Percentiles rank a stretch among this genome's conserved stretches.
Conservation (phyloP, 2,329 filamentous ascomycete genomes). For the Orbilia oligospora region DNA sequence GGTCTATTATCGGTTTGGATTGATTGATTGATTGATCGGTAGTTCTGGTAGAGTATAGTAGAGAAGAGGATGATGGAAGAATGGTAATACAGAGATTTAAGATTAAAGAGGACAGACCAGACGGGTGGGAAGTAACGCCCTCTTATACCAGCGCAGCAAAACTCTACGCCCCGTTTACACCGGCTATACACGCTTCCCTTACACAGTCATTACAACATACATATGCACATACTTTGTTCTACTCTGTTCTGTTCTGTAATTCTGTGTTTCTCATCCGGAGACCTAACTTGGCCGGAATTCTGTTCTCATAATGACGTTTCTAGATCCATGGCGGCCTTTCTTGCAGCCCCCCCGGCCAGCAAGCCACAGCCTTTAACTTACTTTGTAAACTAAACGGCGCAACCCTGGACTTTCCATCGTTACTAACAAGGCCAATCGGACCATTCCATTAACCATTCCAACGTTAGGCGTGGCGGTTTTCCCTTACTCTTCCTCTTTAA, state of each 20-base stretch:
- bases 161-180: constrained; percentile 27
- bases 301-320: constrained; percentile 60
- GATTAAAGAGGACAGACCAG: neutral
- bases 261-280: neutral
- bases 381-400: neutral
- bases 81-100: constrained; percentile 9
- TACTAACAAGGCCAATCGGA: constrained; percentile 7
- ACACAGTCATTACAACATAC: constrained; percentile 31
- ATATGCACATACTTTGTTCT: neutral
- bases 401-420: neutral
- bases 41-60: neutral
- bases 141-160: constrained; percentile 50
- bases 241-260: too few relatives aligned
- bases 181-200: constrained; percentile 14
- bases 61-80: constrained; percentile 3
- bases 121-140: constrained; percentile 46
- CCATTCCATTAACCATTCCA: constrained; percentile 9
- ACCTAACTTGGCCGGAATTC: constrained; percentile 27
- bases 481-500: neutral
- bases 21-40: neutral
- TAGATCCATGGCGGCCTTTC: neutral
- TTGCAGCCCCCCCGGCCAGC: too few relatives aligned
- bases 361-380: constrained; percentile 7
- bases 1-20: constrained; percentile 66
- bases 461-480: constrained; percentile 11